Percentiles rank a stretch among this genome's conserved stretches.
Conservation (phyloP, 371 early-diverging fungal species). For the Lichtheimia ramosa region DNA sequence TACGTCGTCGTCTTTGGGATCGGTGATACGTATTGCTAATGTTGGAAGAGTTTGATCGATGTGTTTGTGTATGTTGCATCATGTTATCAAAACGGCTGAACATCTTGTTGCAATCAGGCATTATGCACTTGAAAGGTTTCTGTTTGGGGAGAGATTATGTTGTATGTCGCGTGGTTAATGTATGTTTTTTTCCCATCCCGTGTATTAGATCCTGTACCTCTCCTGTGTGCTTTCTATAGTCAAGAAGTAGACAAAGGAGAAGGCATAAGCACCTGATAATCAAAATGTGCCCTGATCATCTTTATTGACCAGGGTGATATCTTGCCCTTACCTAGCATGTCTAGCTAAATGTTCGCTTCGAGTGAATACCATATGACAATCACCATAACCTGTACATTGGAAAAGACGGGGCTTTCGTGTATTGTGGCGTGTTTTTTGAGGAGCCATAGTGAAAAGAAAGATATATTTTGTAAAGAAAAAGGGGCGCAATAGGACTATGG, state of each 20-base stretch:
- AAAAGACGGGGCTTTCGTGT: slow-evolving; percentile 42
- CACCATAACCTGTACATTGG: slow-evolving; percentile 61
- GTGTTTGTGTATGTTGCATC: slow-evolving; percentile 67
- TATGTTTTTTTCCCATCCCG: neutral
- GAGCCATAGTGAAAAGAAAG: slow-evolving; percentile 4
- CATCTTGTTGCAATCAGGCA: slow-evolving; percentile 50
- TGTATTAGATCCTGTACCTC: slow-evolving; percentile 26
- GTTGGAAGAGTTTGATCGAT: slow-evolving; percentile 15
- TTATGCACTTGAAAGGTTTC: slow-evolving; percentile 61
- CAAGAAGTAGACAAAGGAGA: slow-evolving; percentile 5
- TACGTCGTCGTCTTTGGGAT: neutral
- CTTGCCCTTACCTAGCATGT: slow-evolving; percentile 50
- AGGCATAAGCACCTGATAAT: neutral
- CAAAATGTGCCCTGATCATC: neutral
- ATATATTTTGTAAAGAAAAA: too few species aligned
- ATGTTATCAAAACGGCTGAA: slow-evolving; percentile 66
- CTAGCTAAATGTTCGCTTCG: slow-evolving; percentile 62
- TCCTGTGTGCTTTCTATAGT: slow-evolving; percentile 59
- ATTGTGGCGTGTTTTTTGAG: slow-evolving; percentile 6
- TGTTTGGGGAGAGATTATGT: slow-evolving; percentile 5
- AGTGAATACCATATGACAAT: slow-evolving; percentile 63
- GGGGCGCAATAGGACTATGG: neutral
- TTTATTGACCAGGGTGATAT: slow-evolving; percentile 7
- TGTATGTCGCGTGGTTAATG: neutral
- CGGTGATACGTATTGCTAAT: neutral